Evolutionary conservation across 768 basidiomycete species (phyloP), one percentile per base, ranked within the genome.

Genomic region (Leccinellum luteum): DNA sequence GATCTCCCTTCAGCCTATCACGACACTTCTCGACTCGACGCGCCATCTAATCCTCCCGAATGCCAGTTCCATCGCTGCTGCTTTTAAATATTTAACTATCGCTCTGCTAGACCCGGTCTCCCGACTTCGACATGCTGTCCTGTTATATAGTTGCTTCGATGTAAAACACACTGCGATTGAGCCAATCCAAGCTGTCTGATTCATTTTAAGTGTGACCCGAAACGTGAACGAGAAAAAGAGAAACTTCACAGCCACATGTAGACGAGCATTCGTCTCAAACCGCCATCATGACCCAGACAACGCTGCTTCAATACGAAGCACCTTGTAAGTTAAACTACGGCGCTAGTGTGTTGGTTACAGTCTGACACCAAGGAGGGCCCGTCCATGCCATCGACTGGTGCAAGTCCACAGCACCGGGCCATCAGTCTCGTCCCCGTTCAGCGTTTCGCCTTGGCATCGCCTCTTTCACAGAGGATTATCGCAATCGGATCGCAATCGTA

Each of bases 381-480:
- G 86, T 93, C 41, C 87, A 91, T 67, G 85, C 89, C 61, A 73
- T 94, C 52, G 91, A 93, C 70, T 94, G 92, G 92, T 92, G 89
- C 77, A 92, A 92, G 72, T 82, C 89, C 13, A 76, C 90, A 41
- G 83, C 84, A 19, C 86, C 85, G 14, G 87, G 87, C 7, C 88
- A 89, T 58, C 86, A 86, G 66, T 75, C 80, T 55, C 86, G 90
- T 23, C 86, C 82, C 43, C 85, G 84, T 66, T 88, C 85, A 51
- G 86, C 86, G 60, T 94, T 92, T 74, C 89, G 94, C 57, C 80
- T 94, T 50, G 94, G 86, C 10, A 81, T 97, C 57, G 87, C 87
- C 19, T 96, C 96, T 2, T 88, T 92, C 73, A 81, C 84, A 51
- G 91, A 95, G 67, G 89, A 92, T 70, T 90, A 81, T 71, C 82